Evolutionary conservation across 768 basidiomycete species (phyloP).

Genomic region (Agaricus sinodeliciosus): DNA sequence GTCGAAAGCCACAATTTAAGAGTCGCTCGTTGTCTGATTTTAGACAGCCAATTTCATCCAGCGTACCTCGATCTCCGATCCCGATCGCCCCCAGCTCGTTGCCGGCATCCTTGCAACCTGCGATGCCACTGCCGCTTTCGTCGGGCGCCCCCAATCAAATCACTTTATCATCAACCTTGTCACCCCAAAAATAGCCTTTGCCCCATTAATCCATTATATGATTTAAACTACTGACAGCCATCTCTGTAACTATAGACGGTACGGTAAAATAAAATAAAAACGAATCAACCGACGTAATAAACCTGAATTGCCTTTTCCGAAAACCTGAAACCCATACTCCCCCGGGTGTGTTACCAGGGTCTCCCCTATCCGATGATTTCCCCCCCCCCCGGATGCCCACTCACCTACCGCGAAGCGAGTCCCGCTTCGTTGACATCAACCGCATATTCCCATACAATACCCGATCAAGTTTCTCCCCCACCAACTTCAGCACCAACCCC

Average conservation of each 20-base stretch:
- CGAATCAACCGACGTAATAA: too few species aligned
- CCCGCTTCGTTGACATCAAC: too few species aligned
- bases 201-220: neutral
- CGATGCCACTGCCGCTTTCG: constrained; percentile 5
- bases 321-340: too few species aligned
- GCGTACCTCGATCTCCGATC: constrained; percentile 3
- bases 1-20: too few species aligned
- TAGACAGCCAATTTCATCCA: neutral
- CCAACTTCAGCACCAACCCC: constrained; percentile 45
- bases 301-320: too few species aligned
- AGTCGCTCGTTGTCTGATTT: too few species aligned
- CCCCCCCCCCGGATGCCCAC: too few species aligned
- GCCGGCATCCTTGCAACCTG: neutral
- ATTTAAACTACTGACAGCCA: neutral
- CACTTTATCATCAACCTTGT: constrained; percentile 2
- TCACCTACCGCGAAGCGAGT: too few species aligned
- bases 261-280: too few species aligned
- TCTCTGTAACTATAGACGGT: neutral
- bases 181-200: constrained; percentile 1
- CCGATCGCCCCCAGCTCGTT: too few species aligned
- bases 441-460: constrained; percentile 34
- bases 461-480: constrained; percentile 33
- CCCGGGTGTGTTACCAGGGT: neutral
- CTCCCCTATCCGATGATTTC: too few species aligned
- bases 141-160: neutral